A percentile compares a stretch with the other conserved stretches of the same genome.
phyloP scores from a whole-genome alignment of 768 basidiomycete species.

The Saitozyma podzolica region DNA sequence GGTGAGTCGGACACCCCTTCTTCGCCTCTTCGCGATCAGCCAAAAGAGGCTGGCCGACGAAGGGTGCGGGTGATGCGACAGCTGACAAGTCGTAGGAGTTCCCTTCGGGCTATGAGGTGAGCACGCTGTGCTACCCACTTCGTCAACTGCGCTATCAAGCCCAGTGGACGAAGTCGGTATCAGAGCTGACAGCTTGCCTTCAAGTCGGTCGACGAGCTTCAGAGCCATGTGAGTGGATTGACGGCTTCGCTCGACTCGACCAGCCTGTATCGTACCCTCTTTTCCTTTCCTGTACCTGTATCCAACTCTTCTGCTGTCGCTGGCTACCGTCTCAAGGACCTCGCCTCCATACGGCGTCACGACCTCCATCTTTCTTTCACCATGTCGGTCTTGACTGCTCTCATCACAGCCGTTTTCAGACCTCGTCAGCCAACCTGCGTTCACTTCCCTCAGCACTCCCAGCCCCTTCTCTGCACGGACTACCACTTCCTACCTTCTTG shows the following conservation, averaged over 20 bases:
- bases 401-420: no score
- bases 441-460: neutral
- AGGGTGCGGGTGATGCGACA: no score
- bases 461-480: neutral
- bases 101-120: slow-evolving; percentile 19
- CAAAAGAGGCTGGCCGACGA: no score
- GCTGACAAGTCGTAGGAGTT: neutral
- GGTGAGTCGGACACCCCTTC: no score
- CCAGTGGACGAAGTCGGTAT: neutral
- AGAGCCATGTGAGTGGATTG: slow-evolving; percentile 36
- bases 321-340: no score
- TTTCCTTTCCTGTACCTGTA: neutral
- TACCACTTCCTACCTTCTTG: neutral
- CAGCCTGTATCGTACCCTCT: neutral
- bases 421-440: neutral
- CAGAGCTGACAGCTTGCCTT: neutral
- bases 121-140: neutral
- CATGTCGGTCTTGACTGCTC: no score
- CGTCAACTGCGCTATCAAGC: neutral
- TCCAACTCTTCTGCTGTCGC: neutral
- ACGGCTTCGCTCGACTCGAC: neutral
- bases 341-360: no score
- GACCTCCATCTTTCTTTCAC: no score
- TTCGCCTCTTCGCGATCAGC: no score
- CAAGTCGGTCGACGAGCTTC: slow-evolving; percentile 47